Evolutionary conservation across 202 grass and related monocot genomes (phyloP), one percentile per base, ranked within the genome.

Genomic region (Panicum virgatum): DNA sequence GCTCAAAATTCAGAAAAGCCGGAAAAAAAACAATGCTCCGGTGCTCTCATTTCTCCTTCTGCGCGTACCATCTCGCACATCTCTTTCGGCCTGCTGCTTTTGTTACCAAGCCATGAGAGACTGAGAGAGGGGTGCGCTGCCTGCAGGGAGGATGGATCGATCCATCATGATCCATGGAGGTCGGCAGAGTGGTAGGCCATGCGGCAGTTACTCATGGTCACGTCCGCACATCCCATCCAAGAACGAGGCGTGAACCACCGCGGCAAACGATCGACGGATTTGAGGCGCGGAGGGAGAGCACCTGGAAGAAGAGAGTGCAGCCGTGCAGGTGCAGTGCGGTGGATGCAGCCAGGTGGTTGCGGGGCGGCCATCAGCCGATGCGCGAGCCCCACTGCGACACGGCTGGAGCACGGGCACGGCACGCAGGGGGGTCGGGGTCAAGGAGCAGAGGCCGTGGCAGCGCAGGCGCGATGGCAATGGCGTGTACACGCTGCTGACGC

Each of bases 201-300:
- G 50, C 11, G 68, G n/a, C 62, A 51, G 70, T 38, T 61, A 26
- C 70, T 69, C 84, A 76, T 51, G 53, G 52, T 86, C 71, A 81
- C 78, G 66, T 86, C 70, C 22, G 62, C 51, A 20, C 30, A 36
- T 87, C 85, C 72, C 34, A 82, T 87, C 78, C 79, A 71, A 77
- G 72, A 70, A 62, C 32, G 63, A 86, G 30, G 63, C 79, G 72
- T 77, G 85, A 87, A 71, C 85, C 57, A 77, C 85, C 72, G 63
- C 6, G 54, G 54, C 69, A 82, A 82, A 59, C 53, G 43, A 69
- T 69, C 50, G 50, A 14, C 29, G 26, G 43, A 75, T 60, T 68
- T 34, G 61, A 68, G 20, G 30, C 12, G 30, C 12, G 14, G 12
- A 62, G n/a, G 56, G 1, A 26, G 37, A 74, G 36, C 37, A 34